Evolutionary conservation across 768 basidiomycete species (phyloP).

Genomic region (Russula emetica): DNA sequence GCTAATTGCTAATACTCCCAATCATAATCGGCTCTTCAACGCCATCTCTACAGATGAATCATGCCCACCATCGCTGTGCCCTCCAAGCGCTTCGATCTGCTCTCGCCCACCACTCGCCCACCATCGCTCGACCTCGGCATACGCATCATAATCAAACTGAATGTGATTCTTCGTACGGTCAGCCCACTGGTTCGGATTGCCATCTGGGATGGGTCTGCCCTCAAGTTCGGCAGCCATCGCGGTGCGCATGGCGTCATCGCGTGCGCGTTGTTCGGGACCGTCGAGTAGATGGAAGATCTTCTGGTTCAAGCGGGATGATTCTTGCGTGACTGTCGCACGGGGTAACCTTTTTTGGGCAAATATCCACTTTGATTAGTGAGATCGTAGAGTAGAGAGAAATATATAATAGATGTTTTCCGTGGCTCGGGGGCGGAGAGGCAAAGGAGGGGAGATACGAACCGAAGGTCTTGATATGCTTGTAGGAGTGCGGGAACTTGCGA

Average conservation of each 20-base stretch:
- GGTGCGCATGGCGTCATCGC: slow-evolving; percentile 48
- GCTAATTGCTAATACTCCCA: too few species aligned
- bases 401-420: too few species aligned
- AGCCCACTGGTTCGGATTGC: slow-evolving; percentile 55
- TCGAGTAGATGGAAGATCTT: slow-evolving; percentile 53
- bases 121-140: slow-evolving; percentile 48
- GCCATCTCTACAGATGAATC: not conserved
- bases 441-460: slow-evolving; percentile 29
- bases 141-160: slow-evolving; percentile 55
- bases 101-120: slow-evolving; percentile 38
- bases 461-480: slow-evolving; percentile 49
- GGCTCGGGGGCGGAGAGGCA: too few species aligned
- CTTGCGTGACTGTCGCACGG: slow-evolving; percentile 49
- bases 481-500: slow-evolving; percentile 46
- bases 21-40: not conserved
- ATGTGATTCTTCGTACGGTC: slow-evolving; percentile 46
- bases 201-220: slow-evolving; percentile 30
- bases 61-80: too few species aligned
- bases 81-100: slow-evolving; percentile 11
- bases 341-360: slow-evolving; percentile 29
- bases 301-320: slow-evolving; percentile 48
- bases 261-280: slow-evolving; percentile 47
- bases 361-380: too few species aligned
- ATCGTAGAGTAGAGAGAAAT: too few species aligned
- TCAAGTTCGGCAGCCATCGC: slow-evolving; percentile 44